Base-by-base conservation (phyloP, 257 asterid species). In the Agastache rugosa region DNA sequence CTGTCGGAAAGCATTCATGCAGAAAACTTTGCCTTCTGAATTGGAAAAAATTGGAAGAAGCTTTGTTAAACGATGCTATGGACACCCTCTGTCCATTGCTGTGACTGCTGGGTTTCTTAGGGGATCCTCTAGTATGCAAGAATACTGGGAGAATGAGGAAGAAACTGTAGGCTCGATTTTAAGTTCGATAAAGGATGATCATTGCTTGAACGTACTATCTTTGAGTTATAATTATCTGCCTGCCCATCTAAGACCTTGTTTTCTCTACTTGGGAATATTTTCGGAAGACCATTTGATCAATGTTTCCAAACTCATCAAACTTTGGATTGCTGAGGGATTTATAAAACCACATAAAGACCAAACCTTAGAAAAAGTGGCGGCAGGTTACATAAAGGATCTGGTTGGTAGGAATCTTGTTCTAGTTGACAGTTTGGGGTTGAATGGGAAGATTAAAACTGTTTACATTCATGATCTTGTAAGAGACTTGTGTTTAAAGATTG, bases 281-380 rank as follows among this genome's bases (percentile, higher is more conserved):
- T 63, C 50, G 1, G 34, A 69, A 69, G 50, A 51, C 50, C 50
- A 53, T 50, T 2, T 16, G 8, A 69, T 69, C 20, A 0, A 6
- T 29, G 74, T 69, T 6, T 34, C 74, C 20, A 14, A 27, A 8
- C 72, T 67, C 37, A 27, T 45, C 23, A 69, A 69, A 34, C 74
- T 69, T n/a, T 69, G 74, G 74, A 15, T 34, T 50, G 63, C 63
- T 6, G 74, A 50, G 74, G 74, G 63, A 6, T 51, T 68, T 48
- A 14, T 69, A 29, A 69, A 67, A 31, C 62, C 47, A 29, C 14
- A 50, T 48, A 1, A 14, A 31, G 19, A 34, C 35, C 47, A 31
- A 51, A 69, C 50, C 15, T 27, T 69, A 34, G 74, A 69, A 51
- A 42, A 31, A 22, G 63, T 53, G 51, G 74, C 50, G 0, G 63